These are phyloP conservation scores for Lecanicillium sp. DNA, from an alignment of 2,329 filamentous ascomycete species.

Conservation along the genomic window DNA sequence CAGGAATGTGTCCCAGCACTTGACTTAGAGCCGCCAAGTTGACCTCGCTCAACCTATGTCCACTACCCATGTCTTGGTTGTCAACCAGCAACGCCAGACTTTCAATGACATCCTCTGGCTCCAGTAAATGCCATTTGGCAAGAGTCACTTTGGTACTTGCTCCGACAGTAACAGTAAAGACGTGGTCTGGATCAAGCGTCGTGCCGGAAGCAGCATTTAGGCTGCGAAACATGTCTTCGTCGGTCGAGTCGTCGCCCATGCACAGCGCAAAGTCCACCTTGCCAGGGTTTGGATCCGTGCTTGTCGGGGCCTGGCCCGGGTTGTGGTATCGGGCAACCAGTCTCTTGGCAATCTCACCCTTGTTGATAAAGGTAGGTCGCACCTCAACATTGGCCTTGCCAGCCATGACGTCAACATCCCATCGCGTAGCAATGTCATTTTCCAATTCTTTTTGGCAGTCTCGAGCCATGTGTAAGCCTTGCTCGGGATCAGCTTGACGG, in stretches of 20 bases:
- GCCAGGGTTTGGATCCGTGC: constrained; percentile 32
- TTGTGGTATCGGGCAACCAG: constrained; percentile 66
- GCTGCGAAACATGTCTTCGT: constrained; percentile 93
- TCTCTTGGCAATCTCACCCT: constrained; percentile 86
- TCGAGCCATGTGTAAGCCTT: constrained; percentile 68
- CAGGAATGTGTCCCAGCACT: constrained; percentile 44
- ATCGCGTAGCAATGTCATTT: constrained; percentile 64
- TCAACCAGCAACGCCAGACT: constrained; percentile 48
- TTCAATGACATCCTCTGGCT: constrained; percentile 81
- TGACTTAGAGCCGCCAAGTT: constrained; percentile 47
- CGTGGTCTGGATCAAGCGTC: constrained; percentile 49
- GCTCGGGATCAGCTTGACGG: constrained; percentile 79
- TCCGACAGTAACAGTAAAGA: constrained; percentile 88
- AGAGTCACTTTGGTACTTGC: constrained; percentile 87
- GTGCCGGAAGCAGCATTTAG: constrained; percentile 51
- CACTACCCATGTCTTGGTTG: constrained; percentile 27
- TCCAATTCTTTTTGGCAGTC: constrained; percentile 80
- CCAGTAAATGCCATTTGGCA: constrained; percentile 81
- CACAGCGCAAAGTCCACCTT: constrained; percentile 82
- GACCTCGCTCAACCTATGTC: constrained; percentile 38
- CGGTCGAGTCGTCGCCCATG: constrained; percentile 90
- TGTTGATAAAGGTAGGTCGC: constrained; percentile 94
- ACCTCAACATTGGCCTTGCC: constrained; percentile 97
- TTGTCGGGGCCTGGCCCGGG: constrained; percentile 34
- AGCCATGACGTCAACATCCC: constrained; percentile 92